These are phyloP conservation scores for Microstroma glucosiphilum DNA, from an alignment of 1,284 basidiomycete genomes.

Conservation along the genomic window DNA sequence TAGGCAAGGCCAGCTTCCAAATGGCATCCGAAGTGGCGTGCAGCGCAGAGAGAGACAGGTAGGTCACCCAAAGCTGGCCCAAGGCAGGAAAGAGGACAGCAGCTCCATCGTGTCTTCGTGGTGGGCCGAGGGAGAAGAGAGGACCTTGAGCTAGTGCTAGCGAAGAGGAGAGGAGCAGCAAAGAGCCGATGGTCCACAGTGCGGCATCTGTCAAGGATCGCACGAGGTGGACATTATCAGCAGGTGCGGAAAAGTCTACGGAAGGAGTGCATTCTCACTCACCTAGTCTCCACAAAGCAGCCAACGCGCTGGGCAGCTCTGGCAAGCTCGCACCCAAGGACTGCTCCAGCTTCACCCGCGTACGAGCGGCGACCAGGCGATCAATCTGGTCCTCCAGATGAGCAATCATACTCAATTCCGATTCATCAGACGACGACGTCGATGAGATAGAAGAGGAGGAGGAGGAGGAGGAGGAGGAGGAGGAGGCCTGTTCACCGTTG, in stretches of 20 bases:
- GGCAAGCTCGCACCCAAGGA: background rate
- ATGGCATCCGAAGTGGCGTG: background rate
- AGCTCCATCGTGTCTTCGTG: background rate
- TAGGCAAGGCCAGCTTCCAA: background rate
- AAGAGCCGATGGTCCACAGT: background rate
- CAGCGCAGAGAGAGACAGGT: background rate
- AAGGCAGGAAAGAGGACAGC: background rate
- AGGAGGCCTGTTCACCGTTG: too few species aligned
- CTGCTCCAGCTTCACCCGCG: background rate
- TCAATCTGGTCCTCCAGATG: conserved; percentile 1
- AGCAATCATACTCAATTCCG: too few species aligned
- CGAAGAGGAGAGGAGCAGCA: background rate
- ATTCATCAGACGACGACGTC: background rate
- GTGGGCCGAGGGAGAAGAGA: background rate
- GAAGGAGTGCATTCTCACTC: too few species aligned
- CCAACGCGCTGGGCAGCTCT: conserved; percentile 1
- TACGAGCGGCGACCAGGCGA: conserved; percentile 2
- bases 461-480: background rate
- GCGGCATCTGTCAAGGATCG: background rate
- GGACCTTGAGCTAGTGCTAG: background rate
- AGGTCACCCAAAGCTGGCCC: background rate
- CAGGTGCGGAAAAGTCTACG: too few species aligned
- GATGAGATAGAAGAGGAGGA: background rate
- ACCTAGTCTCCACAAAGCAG: background rate
- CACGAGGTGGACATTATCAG: too few species aligned